Base-by-base conservation (phyloP, 768 basidiomycete genomes). In the Paxillus ammoniavirescens region DNA sequence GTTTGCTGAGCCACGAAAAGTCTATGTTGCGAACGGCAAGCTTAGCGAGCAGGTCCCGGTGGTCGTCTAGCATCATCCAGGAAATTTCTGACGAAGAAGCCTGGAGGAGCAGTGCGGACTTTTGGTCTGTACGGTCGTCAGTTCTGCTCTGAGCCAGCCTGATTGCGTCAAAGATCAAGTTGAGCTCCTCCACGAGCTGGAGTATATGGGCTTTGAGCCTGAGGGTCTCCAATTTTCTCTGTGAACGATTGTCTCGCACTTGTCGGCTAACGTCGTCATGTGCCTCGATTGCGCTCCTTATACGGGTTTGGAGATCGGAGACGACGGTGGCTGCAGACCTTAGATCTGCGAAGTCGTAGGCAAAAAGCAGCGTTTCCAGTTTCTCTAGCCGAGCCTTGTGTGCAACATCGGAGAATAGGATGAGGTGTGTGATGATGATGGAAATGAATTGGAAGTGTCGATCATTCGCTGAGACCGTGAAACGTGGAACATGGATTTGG, bases 351-450 rank as follows among this genome's bases (percentile, higher is more conserved):
- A 94, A 93, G 72, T 96, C 94, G 69, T 94, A 93, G 10, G 86
- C 86, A 67, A 93, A 91, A 17, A 93, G 74, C 53, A 95, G 77
- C 2, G 83, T 87, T 71, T 96, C 89, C 41, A 97, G 72, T 61
- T 82, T 84, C 59, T 93, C 86, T 55, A 86, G 70, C 13, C 89
- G 85, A 35, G 80, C 82, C 64, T 91, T 89, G 64, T 92, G 89
- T 1, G 83, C 83, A 9, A 89, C 87, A 66, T 98, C 93, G 15
- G 89, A 86, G 70, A 95, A 93, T n/a, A 96, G 81, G 12, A 98
- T 72, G 12, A 98, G 77, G 61, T 93, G 83, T 21, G 87, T 91
- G 58, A 96, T 85, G 60, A 95, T 83, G 66, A 88, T 86, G 54
- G 92, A 93, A 51, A 97, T 87, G 12, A 86, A 86, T 57, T 84